Evolutionary conservation across 2,329 filamentous ascomycete genomes (phyloP).

Genomic region (Stagonosporopsis rhizophila): DNA sequence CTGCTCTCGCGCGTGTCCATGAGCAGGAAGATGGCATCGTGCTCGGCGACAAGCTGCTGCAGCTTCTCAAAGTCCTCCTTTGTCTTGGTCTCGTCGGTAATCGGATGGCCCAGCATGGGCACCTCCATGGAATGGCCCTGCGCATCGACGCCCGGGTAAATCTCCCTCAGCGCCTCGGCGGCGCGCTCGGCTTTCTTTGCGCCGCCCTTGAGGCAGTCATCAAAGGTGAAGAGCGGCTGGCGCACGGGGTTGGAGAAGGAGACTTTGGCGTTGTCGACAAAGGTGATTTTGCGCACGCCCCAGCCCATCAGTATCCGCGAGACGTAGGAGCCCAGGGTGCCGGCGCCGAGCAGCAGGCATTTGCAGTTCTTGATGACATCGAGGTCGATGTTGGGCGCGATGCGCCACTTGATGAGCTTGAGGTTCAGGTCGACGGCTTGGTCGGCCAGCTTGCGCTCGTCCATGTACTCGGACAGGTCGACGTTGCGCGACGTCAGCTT

Average conservation of each 20-base stretch:
- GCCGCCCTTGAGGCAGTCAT: constrained; percentile 86
- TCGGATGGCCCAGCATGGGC: constrained; percentile 93
- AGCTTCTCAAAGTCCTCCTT: constrained; percentile 78
- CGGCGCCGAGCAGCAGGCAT: constrained; percentile 89
- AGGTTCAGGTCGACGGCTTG: constrained; percentile 95
- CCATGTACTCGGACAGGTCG: constrained; percentile 91
- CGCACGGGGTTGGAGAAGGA: constrained; percentile 97
- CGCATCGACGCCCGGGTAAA: constrained; percentile 89
- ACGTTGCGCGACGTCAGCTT: constrained; percentile 81
- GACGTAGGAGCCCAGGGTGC: constrained; percentile 93
- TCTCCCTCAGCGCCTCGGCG: constrained; percentile 78
- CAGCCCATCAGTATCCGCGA: constrained; percentile 91
- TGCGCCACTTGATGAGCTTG: constrained; percentile 98
- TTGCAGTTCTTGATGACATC: constrained; percentile 88
- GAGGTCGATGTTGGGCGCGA: constrained; percentile 85
- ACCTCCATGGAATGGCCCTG: constrained; percentile 83
- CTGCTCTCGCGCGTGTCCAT: constrained; percentile 96
- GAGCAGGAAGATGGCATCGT: constrained; percentile 93
- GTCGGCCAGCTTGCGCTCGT: constrained; percentile 84
- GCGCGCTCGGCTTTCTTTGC: constrained; percentile 82
- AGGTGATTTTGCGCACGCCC: constrained; percentile 94
- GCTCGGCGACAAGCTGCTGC: constrained; percentile 75
- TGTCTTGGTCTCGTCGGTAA: constrained; percentile 73
- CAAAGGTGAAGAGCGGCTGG: constrained; percentile 89
- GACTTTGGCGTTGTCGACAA: constrained; percentile 91